Conservation (phyloP, 306 rosid genomes). For the Oemleria cerasiformis region DNA sequence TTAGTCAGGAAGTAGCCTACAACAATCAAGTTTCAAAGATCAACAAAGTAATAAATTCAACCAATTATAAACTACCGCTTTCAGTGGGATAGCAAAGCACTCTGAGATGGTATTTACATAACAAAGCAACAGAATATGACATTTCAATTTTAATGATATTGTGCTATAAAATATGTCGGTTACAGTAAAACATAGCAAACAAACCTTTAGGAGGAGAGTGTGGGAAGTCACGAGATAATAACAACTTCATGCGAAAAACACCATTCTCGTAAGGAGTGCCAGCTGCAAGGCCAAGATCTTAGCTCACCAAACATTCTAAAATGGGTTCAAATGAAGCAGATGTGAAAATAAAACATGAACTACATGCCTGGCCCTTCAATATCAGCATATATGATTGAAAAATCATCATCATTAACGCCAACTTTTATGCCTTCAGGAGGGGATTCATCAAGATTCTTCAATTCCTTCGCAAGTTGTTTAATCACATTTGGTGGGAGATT, state of each 20-base stretch:
- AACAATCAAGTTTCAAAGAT: constrained; percentile 26
- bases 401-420: constrained; percentile 80
- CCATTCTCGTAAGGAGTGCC: constrained; percentile 98
- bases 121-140: background rate
- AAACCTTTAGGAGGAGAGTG: constrained; percentile 94
- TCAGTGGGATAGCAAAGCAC: background rate
- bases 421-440: constrained; percentile 99
- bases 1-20: constrained; percentile 86
- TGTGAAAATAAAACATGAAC: background rate
- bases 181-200: background rate
- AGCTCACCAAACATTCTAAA: constrained; percentile 18
- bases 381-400: constrained; percentile 84
- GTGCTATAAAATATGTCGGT: background rate
- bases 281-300: constrained; percentile 51
- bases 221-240: constrained; percentile 77
- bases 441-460: constrained; percentile 90
- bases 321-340: constrained; percentile 8
- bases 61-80: background rate
- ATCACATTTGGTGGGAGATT: constrained; percentile 97
- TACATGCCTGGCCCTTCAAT: constrained; percentile 94
- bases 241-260: constrained; percentile 92
- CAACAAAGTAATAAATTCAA: background rate
- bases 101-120: background rate
- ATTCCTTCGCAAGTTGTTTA: constrained; percentile 94
- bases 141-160: background rate